phyloP scores from a whole-genome alignment of 108 stramenopile species.

The Skeletonema menzelii region DNA sequence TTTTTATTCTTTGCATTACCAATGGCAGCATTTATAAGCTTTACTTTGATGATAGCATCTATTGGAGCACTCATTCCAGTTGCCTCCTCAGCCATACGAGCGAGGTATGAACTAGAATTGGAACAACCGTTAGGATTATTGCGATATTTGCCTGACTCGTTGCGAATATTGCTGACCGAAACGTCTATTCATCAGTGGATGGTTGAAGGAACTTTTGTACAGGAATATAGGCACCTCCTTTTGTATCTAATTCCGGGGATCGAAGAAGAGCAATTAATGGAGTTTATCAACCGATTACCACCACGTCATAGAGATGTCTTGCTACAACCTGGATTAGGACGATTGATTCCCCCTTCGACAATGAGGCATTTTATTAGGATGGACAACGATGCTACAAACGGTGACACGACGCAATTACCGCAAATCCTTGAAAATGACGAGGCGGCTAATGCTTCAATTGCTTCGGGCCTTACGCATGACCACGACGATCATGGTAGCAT shows the following conservation, averaged over 20 bases:
- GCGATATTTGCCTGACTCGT: slow-evolving; percentile 52
- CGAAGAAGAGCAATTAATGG: slow-evolving; percentile 52
- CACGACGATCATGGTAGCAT: slow-evolving; percentile 16
- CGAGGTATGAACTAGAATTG: slow-evolving; percentile 38
- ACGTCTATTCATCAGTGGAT: slow-evolving; percentile 71
- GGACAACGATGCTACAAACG: background rate
- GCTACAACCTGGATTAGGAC: slow-evolving; percentile 55
- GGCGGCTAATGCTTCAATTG: slow-evolving; percentile 33
- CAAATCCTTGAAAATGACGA: slow-evolving; percentile 8
- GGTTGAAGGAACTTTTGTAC: slow-evolving; percentile 45
- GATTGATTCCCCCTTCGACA: slow-evolving; percentile 42
- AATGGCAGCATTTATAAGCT: slow-evolving; percentile 30
- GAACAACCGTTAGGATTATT: slow-evolving; percentile 36
- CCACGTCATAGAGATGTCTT: slow-evolving; percentile 59
- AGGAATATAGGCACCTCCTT: slow-evolving; percentile 57
- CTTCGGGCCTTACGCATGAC: slow-evolving; percentile 23
- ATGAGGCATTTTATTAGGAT: slow-evolving; percentile 33
- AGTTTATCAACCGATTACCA: slow-evolving; percentile 61
- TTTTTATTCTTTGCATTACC: slow-evolving; percentile 44
- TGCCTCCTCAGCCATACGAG: slow-evolving; percentile 16
- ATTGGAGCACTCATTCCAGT: slow-evolving; percentile 37
- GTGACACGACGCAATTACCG: background rate
- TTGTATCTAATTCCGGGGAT: slow-evolving; percentile 83
- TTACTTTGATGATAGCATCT: slow-evolving; percentile 27
- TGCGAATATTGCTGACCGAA: slow-evolving; percentile 48